phyloP scores from a whole-genome alignment of 2,329 filamentous ascomycete species.

The Cercospora beticola region DNA sequence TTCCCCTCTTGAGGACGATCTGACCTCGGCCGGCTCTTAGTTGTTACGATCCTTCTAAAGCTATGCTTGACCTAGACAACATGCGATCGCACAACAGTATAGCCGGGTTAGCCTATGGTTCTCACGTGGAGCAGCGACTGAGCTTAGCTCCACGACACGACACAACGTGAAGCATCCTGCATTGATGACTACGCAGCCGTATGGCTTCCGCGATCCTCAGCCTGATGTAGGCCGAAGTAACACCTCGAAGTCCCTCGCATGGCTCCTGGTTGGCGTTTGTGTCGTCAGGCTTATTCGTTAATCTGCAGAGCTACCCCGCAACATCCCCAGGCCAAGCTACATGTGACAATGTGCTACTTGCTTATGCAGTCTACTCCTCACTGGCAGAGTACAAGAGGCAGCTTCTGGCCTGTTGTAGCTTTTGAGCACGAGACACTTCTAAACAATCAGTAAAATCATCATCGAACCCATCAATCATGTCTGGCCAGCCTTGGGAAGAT shows the following conservation, averaged over 20 bases:
- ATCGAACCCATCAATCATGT: conserved; percentile 13
- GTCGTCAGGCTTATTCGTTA: conserved; percentile 6
- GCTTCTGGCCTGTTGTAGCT: conserved; percentile 5
- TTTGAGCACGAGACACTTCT: conserved; percentile 12
- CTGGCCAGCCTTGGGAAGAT: conserved; percentile 31
- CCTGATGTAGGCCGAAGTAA: conserved; percentile 13
- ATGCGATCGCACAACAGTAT: conserved; percentile 1
- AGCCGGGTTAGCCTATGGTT: neutral
- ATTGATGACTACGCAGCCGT: conserved; percentile 7
- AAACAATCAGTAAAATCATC: neutral
- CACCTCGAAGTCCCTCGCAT: conserved; percentile 1
- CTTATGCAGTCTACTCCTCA: conserved; percentile 15
- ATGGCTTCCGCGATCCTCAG: neutral
- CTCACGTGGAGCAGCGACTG: neutral
- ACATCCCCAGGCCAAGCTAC: neutral
- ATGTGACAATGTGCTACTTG: conserved; percentile 15
- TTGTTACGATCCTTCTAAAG: neutral
- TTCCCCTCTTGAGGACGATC: neutral
- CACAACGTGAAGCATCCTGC: neutral
- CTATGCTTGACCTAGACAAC: neutral
- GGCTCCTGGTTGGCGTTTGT: neutral
- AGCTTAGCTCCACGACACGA: neutral
- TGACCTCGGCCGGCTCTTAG: conserved; percentile 11
- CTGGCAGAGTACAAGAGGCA: conserved; percentile 4
- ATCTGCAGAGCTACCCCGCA: conserved; percentile 21